Conservation (phyloP, 1,139 yeast genomes). For the Nadsonia commutata region DNA sequence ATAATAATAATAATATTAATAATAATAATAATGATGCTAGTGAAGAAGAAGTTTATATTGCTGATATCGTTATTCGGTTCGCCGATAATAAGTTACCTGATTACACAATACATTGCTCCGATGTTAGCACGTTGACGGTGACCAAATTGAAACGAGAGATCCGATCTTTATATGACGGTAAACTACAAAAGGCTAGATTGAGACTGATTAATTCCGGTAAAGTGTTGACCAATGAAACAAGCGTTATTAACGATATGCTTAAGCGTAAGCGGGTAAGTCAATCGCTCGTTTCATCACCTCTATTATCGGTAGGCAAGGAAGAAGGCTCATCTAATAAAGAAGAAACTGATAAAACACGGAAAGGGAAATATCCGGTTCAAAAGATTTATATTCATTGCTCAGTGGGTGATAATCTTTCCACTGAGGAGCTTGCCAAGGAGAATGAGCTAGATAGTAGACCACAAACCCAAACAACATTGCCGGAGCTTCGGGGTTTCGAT, state of each 20-base stretch:
- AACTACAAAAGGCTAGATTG: constrained; percentile 26
- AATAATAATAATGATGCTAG: too few species aligned
- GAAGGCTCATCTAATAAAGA: too few species aligned
- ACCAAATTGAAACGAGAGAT: neutral
- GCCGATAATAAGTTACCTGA: neutral
- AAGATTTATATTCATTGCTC: constrained; percentile 61
- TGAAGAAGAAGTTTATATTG: too few species aligned
- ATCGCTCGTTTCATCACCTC: too few species aligned
- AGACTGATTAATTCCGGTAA: constrained; percentile 64
- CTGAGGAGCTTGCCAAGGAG: constrained; percentile 49
- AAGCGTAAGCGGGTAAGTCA: too few species aligned
- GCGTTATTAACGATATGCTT: constrained; percentile 37
- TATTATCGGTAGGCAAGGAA: too few species aligned
- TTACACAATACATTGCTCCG: neutral
- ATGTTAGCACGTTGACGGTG: neutral
- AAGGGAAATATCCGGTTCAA: constrained; percentile 7
- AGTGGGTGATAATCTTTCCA: constrained; percentile 52
- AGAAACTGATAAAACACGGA: constrained; percentile 5
- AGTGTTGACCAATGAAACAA: constrained; percentile 46
- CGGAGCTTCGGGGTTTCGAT: constrained; percentile 78
- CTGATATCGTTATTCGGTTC: neutral
- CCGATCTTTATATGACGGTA: neutral
- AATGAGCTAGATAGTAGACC: constrained; percentile 37
- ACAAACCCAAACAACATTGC: constrained; percentile 38
- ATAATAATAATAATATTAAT: neutral